A percentile compares a stretch with the other conserved stretches of the same genome.
These are phyloP conservation scores for Penicillium chermesinum DNA, from an alignment of 495 filamentous ascomycete species.

Conservation along the genomic window DNA sequence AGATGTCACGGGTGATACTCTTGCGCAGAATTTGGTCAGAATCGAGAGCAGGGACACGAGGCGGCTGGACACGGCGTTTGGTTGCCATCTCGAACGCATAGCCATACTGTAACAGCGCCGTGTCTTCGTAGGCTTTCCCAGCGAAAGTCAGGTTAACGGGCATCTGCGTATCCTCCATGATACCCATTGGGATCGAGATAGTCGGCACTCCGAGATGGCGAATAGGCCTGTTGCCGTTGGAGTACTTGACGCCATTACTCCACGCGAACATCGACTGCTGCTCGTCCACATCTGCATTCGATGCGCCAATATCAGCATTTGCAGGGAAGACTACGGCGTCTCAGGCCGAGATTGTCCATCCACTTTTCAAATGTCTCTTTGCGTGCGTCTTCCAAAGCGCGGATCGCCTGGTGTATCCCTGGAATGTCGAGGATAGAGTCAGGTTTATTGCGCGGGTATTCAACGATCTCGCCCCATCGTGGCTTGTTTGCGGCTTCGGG, in stretches of 20 bases:
- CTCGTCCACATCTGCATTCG: slow-evolving; percentile 25
- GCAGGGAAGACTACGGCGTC: slow-evolving; percentile 35
- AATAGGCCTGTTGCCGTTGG: slow-evolving; percentile 32
- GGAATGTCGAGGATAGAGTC: slow-evolving; percentile 23
- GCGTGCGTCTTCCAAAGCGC: slow-evolving; percentile 27
- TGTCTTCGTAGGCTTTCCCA: slow-evolving; percentile 32
- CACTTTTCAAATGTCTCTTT: slow-evolving; percentile 30
- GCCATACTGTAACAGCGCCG: slow-evolving; percentile 23
- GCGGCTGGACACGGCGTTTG: slow-evolving; percentile 20
- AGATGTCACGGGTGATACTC: neutral
- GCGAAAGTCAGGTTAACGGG: slow-evolving; percentile 35
- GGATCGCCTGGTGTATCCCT: slow-evolving; percentile 21
- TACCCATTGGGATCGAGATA: slow-evolving; percentile 34
- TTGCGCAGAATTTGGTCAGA: slow-evolving; percentile 20
- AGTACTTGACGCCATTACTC: slow-evolving; percentile 35
- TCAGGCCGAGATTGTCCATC: slow-evolving; percentile 28
- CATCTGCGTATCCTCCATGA: slow-evolving; percentile 34
- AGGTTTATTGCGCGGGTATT: slow-evolving; percentile 24
- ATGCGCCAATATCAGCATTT: slow-evolving; percentile 28
- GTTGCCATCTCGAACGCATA: slow-evolving; percentile 29
- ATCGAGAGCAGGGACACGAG: slow-evolving; percentile 20
- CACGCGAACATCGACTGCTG: slow-evolving; percentile 25
- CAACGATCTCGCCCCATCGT: slow-evolving; percentile 31
- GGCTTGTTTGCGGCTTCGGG: slow-evolving; percentile 29
- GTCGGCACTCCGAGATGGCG: slow-evolving; percentile 34